phyloP scores from a whole-genome alignment of 345 rosid species.

The Moringa oleifera region DNA sequence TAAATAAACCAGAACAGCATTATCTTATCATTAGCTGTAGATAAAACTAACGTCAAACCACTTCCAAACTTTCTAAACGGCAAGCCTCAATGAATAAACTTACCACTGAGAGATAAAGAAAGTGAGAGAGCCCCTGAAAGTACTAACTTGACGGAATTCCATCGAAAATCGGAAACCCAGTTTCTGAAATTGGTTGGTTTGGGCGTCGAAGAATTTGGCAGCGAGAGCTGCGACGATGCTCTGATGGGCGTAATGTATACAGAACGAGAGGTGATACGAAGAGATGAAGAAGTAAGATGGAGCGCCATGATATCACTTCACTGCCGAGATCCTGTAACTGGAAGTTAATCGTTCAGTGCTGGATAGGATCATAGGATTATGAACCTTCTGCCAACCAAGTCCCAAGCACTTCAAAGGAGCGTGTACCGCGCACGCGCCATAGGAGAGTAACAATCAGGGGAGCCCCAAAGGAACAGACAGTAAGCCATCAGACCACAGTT shows the following conservation, averaged over 20 bases:
- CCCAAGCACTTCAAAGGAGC: no score
- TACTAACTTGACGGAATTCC: conserved; percentile 47
- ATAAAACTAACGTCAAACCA: no score
- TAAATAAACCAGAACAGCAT: not conserved
- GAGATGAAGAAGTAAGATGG: conserved; percentile 24
- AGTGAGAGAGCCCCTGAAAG: conserved; percentile 70
- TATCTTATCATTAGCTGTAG: not conserved
- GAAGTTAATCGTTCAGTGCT: no score
- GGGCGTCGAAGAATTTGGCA: conserved; percentile 12
- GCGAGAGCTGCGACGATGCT: conserved; percentile 21
- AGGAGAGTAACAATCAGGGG: no score
- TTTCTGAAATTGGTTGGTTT: conserved; percentile 17
- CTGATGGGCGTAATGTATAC: conserved; percentile 12
- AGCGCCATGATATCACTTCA: conserved; percentile 27
- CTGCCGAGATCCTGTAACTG: not conserved
- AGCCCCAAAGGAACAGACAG: no score
- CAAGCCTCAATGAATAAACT: conserved; percentile 6
- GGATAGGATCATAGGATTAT: no score
- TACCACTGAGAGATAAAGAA: conserved; percentile 53
- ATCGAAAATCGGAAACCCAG: conserved; percentile 38
- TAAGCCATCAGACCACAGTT: no score
- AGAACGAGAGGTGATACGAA: conserved; percentile 8
- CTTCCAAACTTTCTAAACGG: no score
- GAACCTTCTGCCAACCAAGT: no score
- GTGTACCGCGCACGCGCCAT: no score